phyloP scores from a whole-genome alignment of 805 yeast species.

The Candida dajiaensis region DNA sequence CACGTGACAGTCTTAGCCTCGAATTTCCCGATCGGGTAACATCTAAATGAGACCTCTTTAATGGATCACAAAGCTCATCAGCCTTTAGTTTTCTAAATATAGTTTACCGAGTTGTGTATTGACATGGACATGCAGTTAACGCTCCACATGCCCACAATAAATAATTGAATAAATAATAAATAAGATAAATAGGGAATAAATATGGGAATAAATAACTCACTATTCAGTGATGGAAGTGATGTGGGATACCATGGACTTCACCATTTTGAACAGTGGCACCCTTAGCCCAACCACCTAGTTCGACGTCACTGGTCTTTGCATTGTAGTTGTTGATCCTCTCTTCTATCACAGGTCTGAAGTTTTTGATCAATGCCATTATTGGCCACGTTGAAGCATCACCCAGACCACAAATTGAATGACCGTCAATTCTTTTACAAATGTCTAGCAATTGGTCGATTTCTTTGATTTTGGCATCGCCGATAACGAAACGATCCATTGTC shows the following conservation, averaged over 20 bases:
- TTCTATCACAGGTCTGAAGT: conserved; percentile 77
- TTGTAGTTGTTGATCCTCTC: conserved; percentile 66
- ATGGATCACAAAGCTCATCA: too few species aligned
- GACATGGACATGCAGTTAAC: neutral
- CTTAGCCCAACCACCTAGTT: conserved; percentile 76
- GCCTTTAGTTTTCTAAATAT: too few species aligned
- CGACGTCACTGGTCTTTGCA: conserved; percentile 31
- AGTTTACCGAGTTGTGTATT: neutral
- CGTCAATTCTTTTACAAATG: conserved; percentile 82
- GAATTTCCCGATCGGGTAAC: neutral
- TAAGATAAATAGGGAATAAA: conserved; percentile 6
- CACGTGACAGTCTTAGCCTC: neutral
- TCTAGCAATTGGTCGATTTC: conserved; percentile 85
- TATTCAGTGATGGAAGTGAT: conserved; percentile 19
- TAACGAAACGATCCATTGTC: conserved; percentile 77
- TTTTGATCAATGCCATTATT: conserved; percentile 79
- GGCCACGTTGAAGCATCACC: conserved; percentile 97
- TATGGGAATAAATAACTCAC: neutral
- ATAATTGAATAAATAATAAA: conserved; percentile 6
- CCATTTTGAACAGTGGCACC: conserved; percentile 58
- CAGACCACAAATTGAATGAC: conserved; percentile 87
- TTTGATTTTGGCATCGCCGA: conserved; percentile 73
- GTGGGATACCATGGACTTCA: conserved; percentile 52
- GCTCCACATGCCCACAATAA: neutral
- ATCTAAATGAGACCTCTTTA: too few species aligned